Base-by-base conservation (phyloP, 1,139 yeast species). In the Candida sojae region DNA sequence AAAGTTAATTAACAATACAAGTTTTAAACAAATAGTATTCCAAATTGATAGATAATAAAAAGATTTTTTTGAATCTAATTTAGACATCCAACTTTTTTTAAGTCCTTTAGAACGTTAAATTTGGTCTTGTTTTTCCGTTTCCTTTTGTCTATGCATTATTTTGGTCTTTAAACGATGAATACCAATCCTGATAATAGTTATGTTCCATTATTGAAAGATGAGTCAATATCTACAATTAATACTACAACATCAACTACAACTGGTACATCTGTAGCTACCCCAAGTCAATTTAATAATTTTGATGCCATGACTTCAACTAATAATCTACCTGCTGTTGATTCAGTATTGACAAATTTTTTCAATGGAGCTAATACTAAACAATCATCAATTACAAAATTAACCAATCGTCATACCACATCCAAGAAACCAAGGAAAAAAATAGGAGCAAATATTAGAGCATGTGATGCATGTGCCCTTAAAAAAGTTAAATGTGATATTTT, bases 391-490 rank as follows among this genome's bases (percentile, higher is more conserved):
- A 48, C 51, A 0, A 53, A 52, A 42, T 32, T 54, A 36, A 54
- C 57, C 8, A 54, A 53, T 36, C 49, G 49, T 35, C 57, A 54
- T 39, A 54, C 56, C 3, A 44, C 46, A 26, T 42, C 43, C 12
- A 52, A 45, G 30, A 44, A 43, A 6, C 44, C 45, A 11, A 57
- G 55, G 32, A 61, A 62, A 53, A 65, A 61, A 44, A 50, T 68
- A 35, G 62, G 56, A 36, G 48, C 62, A 1, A 63, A 62, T 25
- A 58, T 58, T 1, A 45, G 72, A 45, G 73, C 80, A 8, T 75
- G 80, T 53, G 80, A 75, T 53, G 79, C 75, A 6, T 75, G 80
- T 59, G 73, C 78, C 21, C 63, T 71, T 17, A 54, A 79, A 34
- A 75, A 75, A 55, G 74, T 73, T 33, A 68, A 68, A 48, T 75